phyloP scores from a whole-genome alignment of 1,284 basidiomycete species.

The Boletus semigastroideus region DNA sequence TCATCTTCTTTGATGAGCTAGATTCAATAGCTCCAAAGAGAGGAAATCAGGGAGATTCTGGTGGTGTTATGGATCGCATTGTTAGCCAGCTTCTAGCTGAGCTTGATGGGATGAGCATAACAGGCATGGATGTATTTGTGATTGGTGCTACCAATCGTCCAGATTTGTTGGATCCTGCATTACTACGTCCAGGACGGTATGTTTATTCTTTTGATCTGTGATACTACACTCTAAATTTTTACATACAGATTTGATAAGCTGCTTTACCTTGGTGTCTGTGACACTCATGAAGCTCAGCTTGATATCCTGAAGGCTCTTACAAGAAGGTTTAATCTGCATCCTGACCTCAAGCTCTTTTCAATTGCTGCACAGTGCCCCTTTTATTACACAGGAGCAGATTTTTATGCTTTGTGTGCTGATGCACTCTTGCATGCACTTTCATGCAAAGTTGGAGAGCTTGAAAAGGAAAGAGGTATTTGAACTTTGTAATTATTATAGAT shows the following conservation, averaged over 20 bases:
- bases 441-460: conserved; percentile 80
- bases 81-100: conserved; percentile 96
- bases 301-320: conserved; percentile 91
- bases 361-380: conserved; percentile 85
- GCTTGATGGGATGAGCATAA: conserved; percentile 86
- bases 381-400: conserved; percentile 96
- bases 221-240: background rate
- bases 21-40: conserved; percentile 96
- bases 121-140: conserved; percentile 81
- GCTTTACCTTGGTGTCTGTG: conserved; percentile 94
- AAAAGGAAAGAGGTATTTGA: conserved; percentile 60
- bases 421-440: conserved; percentile 96
- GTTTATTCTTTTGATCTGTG: conserved; percentile 18
- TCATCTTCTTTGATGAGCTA: conserved; percentile 98
- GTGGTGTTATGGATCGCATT: conserved; percentile 97
- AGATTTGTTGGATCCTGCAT: conserved; percentile 90
- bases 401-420: conserved; percentile 97
- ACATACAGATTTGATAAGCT: conserved; percentile 87
- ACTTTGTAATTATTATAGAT: background rate
- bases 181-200: conserved; percentile 88
- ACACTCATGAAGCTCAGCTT: conserved; percentile 83
- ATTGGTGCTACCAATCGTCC: conserved; percentile 98
- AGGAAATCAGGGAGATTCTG: conserved; percentile 93
- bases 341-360: conserved; percentile 60
- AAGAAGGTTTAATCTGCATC: conserved; percentile 85